These are phyloP conservation scores for Phaffia tasmanica DNA, from an alignment of 768 basidiomycete genomes.

Conservation along the genomic window DNA sequence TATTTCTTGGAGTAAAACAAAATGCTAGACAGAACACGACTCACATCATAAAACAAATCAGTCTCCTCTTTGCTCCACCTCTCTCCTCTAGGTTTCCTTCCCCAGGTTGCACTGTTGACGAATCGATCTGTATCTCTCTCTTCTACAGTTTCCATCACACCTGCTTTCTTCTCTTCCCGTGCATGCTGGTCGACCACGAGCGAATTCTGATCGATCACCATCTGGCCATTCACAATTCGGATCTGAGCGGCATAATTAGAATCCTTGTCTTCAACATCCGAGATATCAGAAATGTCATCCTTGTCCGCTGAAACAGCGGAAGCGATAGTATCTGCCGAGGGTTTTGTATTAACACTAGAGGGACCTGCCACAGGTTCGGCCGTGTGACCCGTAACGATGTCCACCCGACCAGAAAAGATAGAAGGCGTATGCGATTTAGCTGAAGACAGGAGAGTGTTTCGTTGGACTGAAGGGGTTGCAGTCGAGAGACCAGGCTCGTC, in stretches of 20 bases:
- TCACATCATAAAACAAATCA: slow-evolving; percentile 71
- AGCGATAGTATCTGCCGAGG: slow-evolving; percentile 24
- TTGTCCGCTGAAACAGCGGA: slow-evolving; percentile 45
- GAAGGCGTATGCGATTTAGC: slow-evolving; percentile 13
- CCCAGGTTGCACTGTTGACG: slow-evolving; percentile 65
- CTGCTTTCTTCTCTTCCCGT: slow-evolving; percentile 44
- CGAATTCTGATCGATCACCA: slow-evolving; percentile 74
- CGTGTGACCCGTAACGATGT: slow-evolving; percentile 16
- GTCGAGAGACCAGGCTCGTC: slow-evolving; percentile 15
- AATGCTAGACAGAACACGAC: slow-evolving; percentile 30
- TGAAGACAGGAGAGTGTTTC: slow-evolving; percentile 38
- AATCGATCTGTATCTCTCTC: slow-evolving; percentile 71
- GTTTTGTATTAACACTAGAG: not conserved
- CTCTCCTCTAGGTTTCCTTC: slow-evolving; percentile 65
- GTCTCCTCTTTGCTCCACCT: slow-evolving; percentile 88
- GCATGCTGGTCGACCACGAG: slow-evolving; percentile 62
- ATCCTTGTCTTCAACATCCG: slow-evolving; percentile 26
- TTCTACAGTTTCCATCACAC: slow-evolving; percentile 42
- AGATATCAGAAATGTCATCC: slow-evolving; percentile 55
- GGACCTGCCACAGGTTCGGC: slow-evolving; percentile 26
- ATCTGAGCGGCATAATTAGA: slow-evolving; percentile 67
- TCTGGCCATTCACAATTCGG: slow-evolving; percentile 75
- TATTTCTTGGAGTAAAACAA: not conserved
- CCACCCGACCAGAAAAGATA: not conserved
- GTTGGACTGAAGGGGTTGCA: slow-evolving; percentile 1